phyloP scores from a whole-genome alignment of 345 rosid genomes.

The Excoecaria cochinchinensis region DNA sequence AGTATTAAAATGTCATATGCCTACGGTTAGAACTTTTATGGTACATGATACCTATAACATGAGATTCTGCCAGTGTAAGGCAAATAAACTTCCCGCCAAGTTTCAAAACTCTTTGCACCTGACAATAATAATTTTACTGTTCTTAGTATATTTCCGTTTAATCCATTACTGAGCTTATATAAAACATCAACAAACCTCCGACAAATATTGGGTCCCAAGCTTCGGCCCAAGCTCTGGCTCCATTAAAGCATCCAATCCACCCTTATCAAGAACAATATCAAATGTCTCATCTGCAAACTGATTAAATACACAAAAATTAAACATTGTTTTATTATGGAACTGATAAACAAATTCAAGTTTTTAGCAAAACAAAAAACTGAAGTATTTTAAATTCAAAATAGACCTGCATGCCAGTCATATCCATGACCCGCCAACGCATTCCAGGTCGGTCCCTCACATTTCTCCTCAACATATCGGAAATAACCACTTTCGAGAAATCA shows the following conservation, averaged over 20 bases:
- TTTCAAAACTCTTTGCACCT: slow-evolving; percentile 79
- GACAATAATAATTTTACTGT: slow-evolving; percentile 17
- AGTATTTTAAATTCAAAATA: background rate
- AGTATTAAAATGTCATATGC: background rate
- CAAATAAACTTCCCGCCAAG: slow-evolving; percentile 78
- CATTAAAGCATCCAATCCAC: slow-evolving; percentile 98
- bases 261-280: slow-evolving; percentile 80
- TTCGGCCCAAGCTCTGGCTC: slow-evolving; percentile 79
- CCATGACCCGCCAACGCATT: slow-evolving; percentile 94
- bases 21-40: background rate
- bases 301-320: background rate
- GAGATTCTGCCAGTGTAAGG: slow-evolving; percentile 84
- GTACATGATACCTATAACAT: slow-evolving; percentile 68
- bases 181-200: slow-evolving; percentile 52
- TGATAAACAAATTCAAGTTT: background rate
- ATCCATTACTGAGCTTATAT: background rate
- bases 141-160: background rate
- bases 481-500: slow-evolving; percentile 88
- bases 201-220: slow-evolving; percentile 69
- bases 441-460: slow-evolving; percentile 72
- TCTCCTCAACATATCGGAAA: slow-evolving; percentile 83
- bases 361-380: background rate
- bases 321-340: background rate
- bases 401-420: slow-evolving; percentile 83
- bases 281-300: slow-evolving; percentile 62